A percentile compares a stretch with the other conserved stretches of the same genome.
phyloP scores from a whole-genome alignment of 805 yeast species.

The Isabelozyma pseudorhagii region DNA sequence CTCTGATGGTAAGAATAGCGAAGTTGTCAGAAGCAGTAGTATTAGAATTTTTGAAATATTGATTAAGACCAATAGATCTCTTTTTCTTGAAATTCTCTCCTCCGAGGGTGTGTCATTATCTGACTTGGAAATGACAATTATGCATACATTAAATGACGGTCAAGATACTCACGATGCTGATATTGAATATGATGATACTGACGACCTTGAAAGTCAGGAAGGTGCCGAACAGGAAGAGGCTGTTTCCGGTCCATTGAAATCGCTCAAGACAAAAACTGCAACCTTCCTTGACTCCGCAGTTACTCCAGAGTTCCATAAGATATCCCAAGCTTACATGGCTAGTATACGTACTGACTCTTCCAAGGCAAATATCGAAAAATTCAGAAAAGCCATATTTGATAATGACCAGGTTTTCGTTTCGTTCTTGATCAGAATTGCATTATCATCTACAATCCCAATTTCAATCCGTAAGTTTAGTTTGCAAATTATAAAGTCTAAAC shows the following conservation, averaged over 20 bases:
- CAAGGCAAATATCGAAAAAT: not conserved
- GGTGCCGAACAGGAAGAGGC: conserved; percentile 20
- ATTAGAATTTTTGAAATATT: conserved; percentile 19
- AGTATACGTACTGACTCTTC: conserved; percentile 31
- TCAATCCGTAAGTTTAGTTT: conserved; percentile 53
- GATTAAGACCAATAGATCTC: conserved; percentile 14
- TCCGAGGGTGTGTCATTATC: conserved; percentile 15
- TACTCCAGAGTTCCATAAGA: conserved; percentile 38
- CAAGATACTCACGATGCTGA: conserved; percentile 25
- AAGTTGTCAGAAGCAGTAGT: conserved; percentile 12
- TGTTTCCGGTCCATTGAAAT: conserved; percentile 13
- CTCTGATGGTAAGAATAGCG: conserved; percentile 7
- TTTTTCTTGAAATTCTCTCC: conserved; percentile 18
- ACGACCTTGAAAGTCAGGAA: conserved; percentile 10
- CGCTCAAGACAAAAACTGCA: conserved; percentile 9
- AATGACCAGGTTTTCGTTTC: conserved; percentile 47
- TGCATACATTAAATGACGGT: conserved; percentile 49
- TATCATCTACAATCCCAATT: conserved; percentile 58
- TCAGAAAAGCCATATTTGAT: conserved; percentile 22
- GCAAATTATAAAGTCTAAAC: conserved; percentile 30
- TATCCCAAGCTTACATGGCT: conserved; percentile 42
- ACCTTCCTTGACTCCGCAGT: conserved; percentile 21
- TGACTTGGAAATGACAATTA: conserved; percentile 55
- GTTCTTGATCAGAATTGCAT: conserved; percentile 54
- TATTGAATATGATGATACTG: conserved; percentile 30